Conservation (phyloP, 2,329 filamentous ascomycete species). For the Pyricularia sp. region DNA sequence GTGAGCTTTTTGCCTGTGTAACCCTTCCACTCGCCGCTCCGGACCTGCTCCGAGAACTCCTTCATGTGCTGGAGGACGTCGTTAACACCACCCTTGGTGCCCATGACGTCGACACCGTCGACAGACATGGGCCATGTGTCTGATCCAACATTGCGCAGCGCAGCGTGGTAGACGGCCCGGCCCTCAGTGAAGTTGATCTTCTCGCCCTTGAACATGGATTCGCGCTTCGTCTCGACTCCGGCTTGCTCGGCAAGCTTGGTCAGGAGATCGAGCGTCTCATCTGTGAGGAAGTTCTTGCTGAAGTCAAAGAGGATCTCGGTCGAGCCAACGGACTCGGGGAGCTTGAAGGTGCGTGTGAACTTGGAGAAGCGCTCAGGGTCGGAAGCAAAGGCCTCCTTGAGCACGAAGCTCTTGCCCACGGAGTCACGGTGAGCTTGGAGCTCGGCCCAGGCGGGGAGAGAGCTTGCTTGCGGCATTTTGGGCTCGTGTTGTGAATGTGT, state of each 20-base stretch:
- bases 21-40: slow-evolving; percentile 93
- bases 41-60: slow-evolving; percentile 90
- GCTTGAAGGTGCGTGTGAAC: slow-evolving; percentile 78
- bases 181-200: slow-evolving; percentile 99
- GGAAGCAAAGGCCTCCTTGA: slow-evolving; percentile 86
- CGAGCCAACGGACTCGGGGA: slow-evolving; percentile 58
- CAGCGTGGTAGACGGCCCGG: slow-evolving; percentile 90
- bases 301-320: slow-evolving; percentile 95
- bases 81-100: slow-evolving; percentile 79
- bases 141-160: slow-evolving; percentile 72
- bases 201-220: slow-evolving; percentile 95
- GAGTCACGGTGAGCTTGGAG: slow-evolving; percentile 85
- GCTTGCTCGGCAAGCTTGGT: slow-evolving; percentile 88
- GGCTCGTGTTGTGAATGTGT: neutral
- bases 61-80: slow-evolving; percentile 94
- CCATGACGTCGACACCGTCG: slow-evolving; percentile 87
- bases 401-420: slow-evolving; percentile 79
- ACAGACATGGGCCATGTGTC: slow-evolving; percentile 71
- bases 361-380: slow-evolving; percentile 85
- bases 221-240: slow-evolving; percentile 82
- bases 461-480: slow-evolving; percentile 72
- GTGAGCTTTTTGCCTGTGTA: slow-evolving; percentile 96
- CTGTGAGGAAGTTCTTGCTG: slow-evolving; percentile 95
- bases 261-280: slow-evolving; percentile 81
- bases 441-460: slow-evolving; percentile 78